phyloP scores from a whole-genome alignment of 2,329 filamentous ascomycete species.

The Colletotrichum acutatum region DNA sequence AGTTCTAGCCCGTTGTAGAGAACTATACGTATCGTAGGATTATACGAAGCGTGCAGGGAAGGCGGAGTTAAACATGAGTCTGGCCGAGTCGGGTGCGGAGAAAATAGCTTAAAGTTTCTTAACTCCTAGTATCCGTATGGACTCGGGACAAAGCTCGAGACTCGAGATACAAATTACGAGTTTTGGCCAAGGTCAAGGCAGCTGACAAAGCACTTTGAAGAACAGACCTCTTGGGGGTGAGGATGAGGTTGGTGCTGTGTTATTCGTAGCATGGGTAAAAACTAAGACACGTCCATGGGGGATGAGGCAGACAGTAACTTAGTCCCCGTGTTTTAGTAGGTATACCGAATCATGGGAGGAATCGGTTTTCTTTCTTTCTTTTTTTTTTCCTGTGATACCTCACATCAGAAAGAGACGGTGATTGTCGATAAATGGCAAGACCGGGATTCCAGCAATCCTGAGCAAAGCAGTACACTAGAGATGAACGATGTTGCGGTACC shows the following conservation, averaged over 20 bases:
- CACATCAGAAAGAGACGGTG: neutral
- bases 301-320: neutral
- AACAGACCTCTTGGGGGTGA: neutral
- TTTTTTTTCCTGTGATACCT: neutral
- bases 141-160: neutral
- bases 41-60: neutral
- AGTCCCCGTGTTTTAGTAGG: neutral
- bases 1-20: neutral
- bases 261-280: neutral
- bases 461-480: neutral
- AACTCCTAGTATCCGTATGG: neutral
- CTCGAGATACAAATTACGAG: neutral
- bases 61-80: neutral
- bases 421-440: neutral
- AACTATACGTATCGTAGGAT: neutral
- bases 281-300: too few relatives aligned
- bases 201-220: conserved; percentile 2
- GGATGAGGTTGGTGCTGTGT: neutral
- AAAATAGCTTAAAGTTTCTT: neutral
- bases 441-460: neutral
- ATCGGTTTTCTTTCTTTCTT: too few relatives aligned
- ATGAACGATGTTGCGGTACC: neutral
- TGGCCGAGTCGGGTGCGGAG: neutral
- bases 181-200: neutral
- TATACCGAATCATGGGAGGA: neutral